Percentiles rank a stretch among this genome's conserved stretches.
These are phyloP conservation scores for Neotropicomus parvogracilis DNA, from an alignment of 1,284 basidiomycete species.

Conservation along the genomic window DNA sequence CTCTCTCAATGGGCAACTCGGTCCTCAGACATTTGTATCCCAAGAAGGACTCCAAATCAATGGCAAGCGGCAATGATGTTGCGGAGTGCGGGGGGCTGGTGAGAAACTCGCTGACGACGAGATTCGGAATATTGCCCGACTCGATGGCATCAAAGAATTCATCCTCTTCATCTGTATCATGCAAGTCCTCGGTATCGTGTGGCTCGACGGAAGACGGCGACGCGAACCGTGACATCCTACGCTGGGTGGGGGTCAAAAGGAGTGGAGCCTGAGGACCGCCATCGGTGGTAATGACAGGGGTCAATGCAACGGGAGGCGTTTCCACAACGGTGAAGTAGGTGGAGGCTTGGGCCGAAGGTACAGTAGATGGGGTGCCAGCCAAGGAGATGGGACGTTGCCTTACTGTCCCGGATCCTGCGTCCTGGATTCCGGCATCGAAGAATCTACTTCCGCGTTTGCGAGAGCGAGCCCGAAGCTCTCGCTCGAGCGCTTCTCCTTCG, in stretches of 20 bases:
- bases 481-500: slow-evolving; percentile 85
- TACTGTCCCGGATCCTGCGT: slow-evolving; percentile 24
- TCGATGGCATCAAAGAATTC: slow-evolving; percentile 99
- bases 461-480: slow-evolving; percentile 65
- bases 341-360: slow-evolving; percentile 19
- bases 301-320: slow-evolving; percentile 12
- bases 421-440: slow-evolving; percentile 35
- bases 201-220: slow-evolving; percentile 5
- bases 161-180: slow-evolving; percentile 85
- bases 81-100: slow-evolving; percentile 34
- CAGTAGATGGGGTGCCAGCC: slow-evolving; percentile 5
- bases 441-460: slow-evolving; percentile 54
- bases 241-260: slow-evolving; percentile 30
- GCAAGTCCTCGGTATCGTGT: slow-evolving; percentile 42
- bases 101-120: slow-evolving; percentile 65
- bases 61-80: slow-evolving; percentile 22
- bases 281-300: slow-evolving; percentile 3
- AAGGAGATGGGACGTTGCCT: slow-evolving; percentile 28
- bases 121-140: slow-evolving; percentile 69
- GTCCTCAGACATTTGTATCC: slow-evolving; percentile 72
- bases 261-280: slow-evolving; percentile 15
- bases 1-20: slow-evolving; percentile 65
- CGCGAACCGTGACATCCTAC: slow-evolving; percentile 19
- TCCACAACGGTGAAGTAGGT: slow-evolving; percentile 23
- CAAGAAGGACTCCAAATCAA: slow-evolving; percentile 54